Conservation (phyloP, 805 yeast species). For the Candida sphagnicola region DNA sequence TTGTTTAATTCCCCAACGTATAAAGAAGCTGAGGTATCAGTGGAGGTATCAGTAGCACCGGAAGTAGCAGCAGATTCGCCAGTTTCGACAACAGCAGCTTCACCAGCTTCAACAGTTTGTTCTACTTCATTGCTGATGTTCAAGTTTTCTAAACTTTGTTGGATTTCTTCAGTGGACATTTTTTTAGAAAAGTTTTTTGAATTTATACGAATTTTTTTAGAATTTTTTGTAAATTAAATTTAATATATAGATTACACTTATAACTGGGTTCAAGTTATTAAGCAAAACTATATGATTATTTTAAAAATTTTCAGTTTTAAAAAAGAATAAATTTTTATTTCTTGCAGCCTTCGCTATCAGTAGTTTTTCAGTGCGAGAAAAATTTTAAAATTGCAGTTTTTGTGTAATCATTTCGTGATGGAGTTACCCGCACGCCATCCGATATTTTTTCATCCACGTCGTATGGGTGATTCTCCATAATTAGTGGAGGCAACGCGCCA, state of each 20-base stretch:
- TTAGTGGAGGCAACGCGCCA: too few species aligned
- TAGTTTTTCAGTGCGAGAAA: neutral
- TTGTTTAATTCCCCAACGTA: constrained; percentile 98
- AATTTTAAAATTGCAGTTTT: neutral
- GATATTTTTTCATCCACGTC: too few species aligned
- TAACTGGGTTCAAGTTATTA: neutral
- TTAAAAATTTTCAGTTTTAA: neutral
- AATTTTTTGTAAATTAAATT: constrained; percentile 5
- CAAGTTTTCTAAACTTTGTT: constrained; percentile 47
- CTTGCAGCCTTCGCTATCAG: neutral
- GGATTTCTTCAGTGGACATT: constrained; percentile 35
- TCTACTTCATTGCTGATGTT: constrained; percentile 35
- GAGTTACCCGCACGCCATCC: neutral
- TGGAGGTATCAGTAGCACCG: neutral
- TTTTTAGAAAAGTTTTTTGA: constrained; percentile 8
- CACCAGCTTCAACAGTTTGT: constrained; percentile 21
- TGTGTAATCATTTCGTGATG: neutral
- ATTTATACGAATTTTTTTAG: constrained; percentile 8
- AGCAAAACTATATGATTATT: neutral
- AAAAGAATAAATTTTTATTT: neutral
- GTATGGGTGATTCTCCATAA: too few species aligned
- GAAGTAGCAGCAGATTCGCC: constrained; percentile 37
- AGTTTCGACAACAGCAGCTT: constrained; percentile 20
- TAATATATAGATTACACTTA: neutral
- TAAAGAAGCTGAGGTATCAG: constrained; percentile 73